Conservation (phyloP, 257 asterid genomes). For the Eucommia ulmoides region DNA sequence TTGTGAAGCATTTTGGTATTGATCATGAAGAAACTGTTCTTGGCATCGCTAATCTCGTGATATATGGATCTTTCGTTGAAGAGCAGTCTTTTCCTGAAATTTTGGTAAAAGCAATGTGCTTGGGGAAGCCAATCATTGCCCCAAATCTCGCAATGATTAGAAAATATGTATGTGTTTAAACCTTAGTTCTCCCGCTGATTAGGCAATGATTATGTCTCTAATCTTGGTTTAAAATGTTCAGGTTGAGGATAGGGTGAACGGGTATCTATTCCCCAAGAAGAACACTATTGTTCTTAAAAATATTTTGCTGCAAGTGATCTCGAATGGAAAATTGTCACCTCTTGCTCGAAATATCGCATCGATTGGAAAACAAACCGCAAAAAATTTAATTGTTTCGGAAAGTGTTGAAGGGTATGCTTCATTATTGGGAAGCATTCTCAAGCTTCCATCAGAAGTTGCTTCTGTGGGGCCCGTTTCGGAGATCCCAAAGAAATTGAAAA, state of each 20-base stretch:
- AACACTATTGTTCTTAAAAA: constrained; percentile 30
- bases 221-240: no score
- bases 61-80: constrained; percentile 80
- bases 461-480: constrained; percentile 28
- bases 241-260: constrained; percentile 73
- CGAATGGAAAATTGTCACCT: constrained; percentile 66
- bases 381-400: constrained; percentile 76
- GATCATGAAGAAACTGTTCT: constrained; percentile 33
- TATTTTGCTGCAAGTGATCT: constrained; percentile 49
- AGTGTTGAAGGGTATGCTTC: constrained; percentile 65
- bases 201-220: no score
- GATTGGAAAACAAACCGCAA: constrained; percentile 50
- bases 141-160: constrained; percentile 59
- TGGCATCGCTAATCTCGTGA: constrained; percentile 51
- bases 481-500: constrained; percentile 43
- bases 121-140: constrained; percentile 68
- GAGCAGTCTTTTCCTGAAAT: constrained; percentile 61
- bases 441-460: constrained; percentile 72
- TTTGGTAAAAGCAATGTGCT: constrained; percentile 81
- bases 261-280: constrained; percentile 62
- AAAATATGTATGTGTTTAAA: constrained; percentile 56
- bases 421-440: constrained; percentile 57
- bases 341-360: constrained; percentile 51
- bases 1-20: constrained; percentile 39
- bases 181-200: constrained; percentile 7